phyloP scores from a whole-genome alignment of 1,284 basidiomycete genomes.

The Sphagnurus paluster region DNA sequence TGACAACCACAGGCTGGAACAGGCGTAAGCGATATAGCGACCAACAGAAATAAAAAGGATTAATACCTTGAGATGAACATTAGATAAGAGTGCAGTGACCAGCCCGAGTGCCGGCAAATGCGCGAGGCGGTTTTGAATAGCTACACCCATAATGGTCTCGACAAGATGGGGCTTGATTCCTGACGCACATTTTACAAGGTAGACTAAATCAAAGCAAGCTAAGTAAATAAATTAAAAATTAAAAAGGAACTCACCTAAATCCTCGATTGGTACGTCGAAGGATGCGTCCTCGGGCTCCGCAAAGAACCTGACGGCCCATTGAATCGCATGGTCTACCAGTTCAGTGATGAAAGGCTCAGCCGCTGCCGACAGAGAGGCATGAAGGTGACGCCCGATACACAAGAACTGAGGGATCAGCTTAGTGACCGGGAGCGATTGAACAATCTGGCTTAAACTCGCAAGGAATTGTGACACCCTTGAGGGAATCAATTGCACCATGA shows the following conservation, averaged over 20 bases:
- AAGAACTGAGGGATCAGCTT: conserved; percentile 28
- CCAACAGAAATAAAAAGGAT: background rate
- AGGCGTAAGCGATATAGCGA: conserved; percentile 4
- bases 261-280: conserved; percentile 27
- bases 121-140: conserved; percentile 60
- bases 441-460: conserved; percentile 6
- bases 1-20: conserved; percentile 55
- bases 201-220: conserved; percentile 25
- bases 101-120: conserved; percentile 49
- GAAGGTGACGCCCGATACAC: conserved; percentile 28
- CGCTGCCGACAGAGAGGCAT: conserved; percentile 19
- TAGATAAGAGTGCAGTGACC: conserved; percentile 42
- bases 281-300: conserved; percentile 28
- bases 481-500: conserved; percentile 15
- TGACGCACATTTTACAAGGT: conserved; percentile 28
- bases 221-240: no score
- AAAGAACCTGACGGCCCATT: conserved; percentile 28
- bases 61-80: conserved; percentile 60
- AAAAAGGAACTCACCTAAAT: conserved; percentile 36
- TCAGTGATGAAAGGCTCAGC: conserved; percentile 28
- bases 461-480: conserved; percentile 8
- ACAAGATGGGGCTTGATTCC: conserved; percentile 59
- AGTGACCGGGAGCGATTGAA: conserved; percentile 15
- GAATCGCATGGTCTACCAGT: conserved; percentile 46
- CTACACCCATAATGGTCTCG: conserved; percentile 73